Evolutionary conservation across 306 rosid genomes (phyloP).

Genomic region (Mimosa bimucronata): DNA sequence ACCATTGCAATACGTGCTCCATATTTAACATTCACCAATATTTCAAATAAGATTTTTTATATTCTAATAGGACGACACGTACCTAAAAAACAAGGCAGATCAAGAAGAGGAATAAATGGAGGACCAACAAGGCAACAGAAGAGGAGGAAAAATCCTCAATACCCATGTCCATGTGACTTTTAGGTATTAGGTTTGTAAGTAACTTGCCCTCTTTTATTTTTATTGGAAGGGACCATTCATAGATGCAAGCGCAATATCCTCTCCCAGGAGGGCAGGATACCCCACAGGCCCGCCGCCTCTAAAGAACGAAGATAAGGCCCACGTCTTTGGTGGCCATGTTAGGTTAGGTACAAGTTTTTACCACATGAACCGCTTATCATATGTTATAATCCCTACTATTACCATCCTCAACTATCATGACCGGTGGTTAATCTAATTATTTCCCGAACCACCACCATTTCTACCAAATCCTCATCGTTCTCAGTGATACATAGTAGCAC

Average conservation of each 20-base stretch:
- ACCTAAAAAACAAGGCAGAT: too few relatives aligned
- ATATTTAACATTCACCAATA: too few relatives aligned
- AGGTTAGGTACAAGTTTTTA: not conserved
- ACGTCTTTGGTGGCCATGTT: conserved; percentile 1
- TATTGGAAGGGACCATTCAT: not conserved
- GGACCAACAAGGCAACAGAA: too few relatives aligned
- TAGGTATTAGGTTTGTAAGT: too few relatives aligned
- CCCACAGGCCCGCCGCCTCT: not conserved
- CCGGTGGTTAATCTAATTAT: conserved; percentile 10
- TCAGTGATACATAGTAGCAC: not conserved
- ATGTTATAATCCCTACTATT: not conserved
- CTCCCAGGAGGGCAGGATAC: not conserved
- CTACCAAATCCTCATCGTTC: not conserved
- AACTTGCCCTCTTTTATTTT: not conserved
- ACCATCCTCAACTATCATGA: not conserved
- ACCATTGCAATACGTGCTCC: too few relatives aligned
- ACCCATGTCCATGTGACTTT: not conserved
- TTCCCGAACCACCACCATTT: conserved; percentile 26
- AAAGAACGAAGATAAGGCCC: not conserved
- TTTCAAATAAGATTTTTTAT: too few relatives aligned
- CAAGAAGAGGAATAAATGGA: too few relatives aligned
- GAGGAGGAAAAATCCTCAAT: not conserved
- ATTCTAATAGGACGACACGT: too few relatives aligned
- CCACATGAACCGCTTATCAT: not conserved
- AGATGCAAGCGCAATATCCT: not conserved